A percentile compares a stretch with the other conserved stretches of the same genome.
phyloP scores from a whole-genome alignment of 768 basidiomycete genomes.

The Pleurotus sapidus region DNA sequence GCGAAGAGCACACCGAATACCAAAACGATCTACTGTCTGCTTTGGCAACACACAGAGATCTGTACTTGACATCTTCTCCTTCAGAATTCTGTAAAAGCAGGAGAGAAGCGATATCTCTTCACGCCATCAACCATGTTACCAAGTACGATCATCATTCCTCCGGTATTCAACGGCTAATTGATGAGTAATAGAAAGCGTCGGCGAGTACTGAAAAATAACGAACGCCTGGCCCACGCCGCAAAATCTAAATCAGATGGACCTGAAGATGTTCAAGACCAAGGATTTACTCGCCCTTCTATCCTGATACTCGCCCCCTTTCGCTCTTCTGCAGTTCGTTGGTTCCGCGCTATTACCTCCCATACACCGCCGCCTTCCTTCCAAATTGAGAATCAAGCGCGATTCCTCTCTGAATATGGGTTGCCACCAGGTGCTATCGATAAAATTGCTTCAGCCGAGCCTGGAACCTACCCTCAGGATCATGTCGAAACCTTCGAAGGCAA shows the following conservation, averaged over 20 bases:
- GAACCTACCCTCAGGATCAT: constrained; percentile 84
- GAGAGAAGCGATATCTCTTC: constrained; percentile 72
- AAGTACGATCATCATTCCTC: constrained; percentile 52
- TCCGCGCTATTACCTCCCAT: constrained; percentile 74
- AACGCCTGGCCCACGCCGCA: constrained; percentile 73
- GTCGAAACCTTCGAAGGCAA: constrained; percentile 96
- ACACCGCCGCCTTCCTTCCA: constrained; percentile 72
- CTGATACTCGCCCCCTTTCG: constrained; percentile 94
- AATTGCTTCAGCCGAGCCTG: constrained; percentile 66
- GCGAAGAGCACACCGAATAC: constrained; percentile 45
- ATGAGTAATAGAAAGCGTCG: constrained; percentile 74
- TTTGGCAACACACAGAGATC: constrained; percentile 68
- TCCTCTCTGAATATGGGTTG: constrained; percentile 78
- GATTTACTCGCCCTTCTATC: constrained; percentile 93
- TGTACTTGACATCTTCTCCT: constrained; percentile 69
- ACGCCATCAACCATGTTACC: constrained; percentile 84
- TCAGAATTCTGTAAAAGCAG: constrained; percentile 60
- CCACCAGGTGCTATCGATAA: constrained; percentile 82
- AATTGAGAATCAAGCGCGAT: constrained; percentile 85
- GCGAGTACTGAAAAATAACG: constrained; percentile 89
- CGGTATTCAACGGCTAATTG: neutral
- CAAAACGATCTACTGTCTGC: constrained; percentile 69
- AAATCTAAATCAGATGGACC: constrained; percentile 54
- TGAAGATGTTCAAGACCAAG: constrained; percentile 90
- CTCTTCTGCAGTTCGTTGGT: constrained; percentile 81